Conservation (phyloP, 345 rosid species). For the Eucalyptus cladocalyx region DNA sequence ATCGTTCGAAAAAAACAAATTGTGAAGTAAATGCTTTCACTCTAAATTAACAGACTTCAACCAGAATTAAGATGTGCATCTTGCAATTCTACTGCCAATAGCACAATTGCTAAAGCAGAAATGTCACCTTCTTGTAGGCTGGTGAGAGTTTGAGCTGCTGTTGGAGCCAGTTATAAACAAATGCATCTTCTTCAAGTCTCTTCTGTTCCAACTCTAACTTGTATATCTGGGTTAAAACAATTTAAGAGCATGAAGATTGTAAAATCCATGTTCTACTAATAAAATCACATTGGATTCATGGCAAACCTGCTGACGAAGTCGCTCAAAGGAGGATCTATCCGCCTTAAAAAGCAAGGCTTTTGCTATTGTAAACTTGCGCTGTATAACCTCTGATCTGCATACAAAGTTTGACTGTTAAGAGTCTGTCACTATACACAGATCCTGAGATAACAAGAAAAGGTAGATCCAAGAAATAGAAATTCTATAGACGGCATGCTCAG, state of each 20-base stretch:
- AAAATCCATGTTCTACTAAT: neutral
- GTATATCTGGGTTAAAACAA: slow-evolving; percentile 33
- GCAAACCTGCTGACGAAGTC: slow-evolving; percentile 70
- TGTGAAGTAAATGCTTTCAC: neutral
- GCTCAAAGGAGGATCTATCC: slow-evolving; percentile 75
- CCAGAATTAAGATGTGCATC: neutral
- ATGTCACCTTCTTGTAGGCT: slow-evolving; percentile 72
- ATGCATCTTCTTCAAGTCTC: slow-evolving; percentile 78
- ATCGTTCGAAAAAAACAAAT: too few relatives aligned
- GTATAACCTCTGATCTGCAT: slow-evolving; percentile 58
- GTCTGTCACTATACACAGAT: neutral
- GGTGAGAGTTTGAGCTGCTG: slow-evolving; percentile 85
- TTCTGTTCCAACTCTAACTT: slow-evolving; percentile 81
- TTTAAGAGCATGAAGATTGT: neutral
- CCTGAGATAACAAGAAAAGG: neutral
- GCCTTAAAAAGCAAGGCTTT: slow-evolving; percentile 80
- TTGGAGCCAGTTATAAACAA: slow-evolving; percentile 91
- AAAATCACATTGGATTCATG: neutral
- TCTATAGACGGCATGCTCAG: neutral
- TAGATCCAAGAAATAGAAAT: neutral
- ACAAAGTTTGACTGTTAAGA: neutral
- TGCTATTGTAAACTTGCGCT: slow-evolving; percentile 73
- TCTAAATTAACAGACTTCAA: neutral
- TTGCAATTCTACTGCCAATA: neutral
- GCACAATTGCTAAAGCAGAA: neutral